Evolutionary conservation across 331 rosid genomes (phyloP), one percentile per base, ranked within the genome.

Genomic region (Spiraea crenata): DNA sequence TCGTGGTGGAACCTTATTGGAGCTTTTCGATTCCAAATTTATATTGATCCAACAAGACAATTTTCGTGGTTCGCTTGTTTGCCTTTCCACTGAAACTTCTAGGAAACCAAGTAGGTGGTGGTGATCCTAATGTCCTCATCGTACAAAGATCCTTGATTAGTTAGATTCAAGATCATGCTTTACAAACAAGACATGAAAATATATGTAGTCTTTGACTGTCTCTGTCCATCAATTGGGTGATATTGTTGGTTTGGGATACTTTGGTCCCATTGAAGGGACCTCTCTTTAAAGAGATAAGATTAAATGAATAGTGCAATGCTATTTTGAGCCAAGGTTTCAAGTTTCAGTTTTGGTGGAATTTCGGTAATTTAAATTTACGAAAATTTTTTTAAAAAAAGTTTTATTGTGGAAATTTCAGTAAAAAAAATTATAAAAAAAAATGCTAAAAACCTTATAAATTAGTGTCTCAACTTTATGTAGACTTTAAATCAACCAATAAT

Each of bases 71-170:
- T 38, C 45, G 65, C 4, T 59, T 59, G 65, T 59, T 59, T 38
- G 65, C 46, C 16, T 35, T 39, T 15, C 15, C 13, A 59, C 46
- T 25, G 76, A 65, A 71, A 12, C 71, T 54, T 34, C 37, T 19
- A 70, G 68, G 69, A 67, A 76, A 57, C 70, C 51, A 58, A 55
- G 73, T 17, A 41, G 59, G 64, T 69, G 73, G 63, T 20, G n/a
- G 11, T 41, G 73, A 69, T 40, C 47, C 64, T 41, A 47, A 69
- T 69, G 73, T 69, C 64, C 63, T 47, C 54, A 41, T 54, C 41
- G 37, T 41, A 40, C 73, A 19, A 11, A 15, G 37, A 6, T 51
- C 61, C 39, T 51, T 55, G 16, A 47, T 14, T 4, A 62, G 35
- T 17, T 41, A 14, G 64, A 50, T 3, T 47, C 10, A 14, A 41